Evolutionary conservation across 306 rosid genomes (phyloP).

Genomic region (Fragaria nilgerrensis): DNA sequence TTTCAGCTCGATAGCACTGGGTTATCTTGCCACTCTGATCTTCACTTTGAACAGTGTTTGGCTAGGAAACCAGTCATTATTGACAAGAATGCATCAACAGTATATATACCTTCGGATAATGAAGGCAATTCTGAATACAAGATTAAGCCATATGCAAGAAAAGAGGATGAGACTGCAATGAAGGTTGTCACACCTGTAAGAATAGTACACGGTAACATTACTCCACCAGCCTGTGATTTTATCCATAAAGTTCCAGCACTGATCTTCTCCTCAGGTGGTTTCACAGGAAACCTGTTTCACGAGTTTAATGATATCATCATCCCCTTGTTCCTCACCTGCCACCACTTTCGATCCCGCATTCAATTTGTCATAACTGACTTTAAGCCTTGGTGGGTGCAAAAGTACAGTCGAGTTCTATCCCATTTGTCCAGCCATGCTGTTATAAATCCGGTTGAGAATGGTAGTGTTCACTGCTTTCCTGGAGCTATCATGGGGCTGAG

Average conservation of each 20-base stretch:
- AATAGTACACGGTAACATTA: slow-evolving; percentile 12
- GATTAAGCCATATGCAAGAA: slow-evolving; percentile 35
- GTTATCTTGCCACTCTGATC: slow-evolving; percentile 35
- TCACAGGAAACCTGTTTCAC: slow-evolving; percentile 37
- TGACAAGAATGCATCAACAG: slow-evolving; percentile 12
- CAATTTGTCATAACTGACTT: slow-evolving; percentile 29
- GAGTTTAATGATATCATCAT: slow-evolving; percentile 35
- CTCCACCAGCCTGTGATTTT: slow-evolving; percentile 26
- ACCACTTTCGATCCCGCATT: slow-evolving; percentile 23
- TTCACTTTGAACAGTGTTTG: slow-evolving; percentile 30
- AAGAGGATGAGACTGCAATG: slow-evolving; percentile 28
- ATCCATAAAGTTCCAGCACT: slow-evolving; percentile 26
- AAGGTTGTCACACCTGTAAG: slow-evolving; percentile 17
- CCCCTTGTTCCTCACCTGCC: slow-evolving; percentile 36
- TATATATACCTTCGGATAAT: slow-evolving; percentile 22
- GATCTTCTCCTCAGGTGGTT: slow-evolving; percentile 35
- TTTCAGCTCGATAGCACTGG: slow-evolving; percentile 21
- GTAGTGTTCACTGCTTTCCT: slow-evolving; percentile 28
- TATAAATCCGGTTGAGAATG: slow-evolving; percentile 23
- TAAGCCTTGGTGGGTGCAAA: slow-evolving; percentile 33
- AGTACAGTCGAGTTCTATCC: slow-evolving; percentile 31
- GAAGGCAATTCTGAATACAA: neutral
- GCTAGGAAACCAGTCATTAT: slow-evolving; percentile 21
- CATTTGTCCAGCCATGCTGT: slow-evolving; percentile 24
- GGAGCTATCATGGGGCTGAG: slow-evolving; percentile 34